phyloP scores from a whole-genome alignment of 2,329 filamentous ascomycete genomes.

The Grosmannia clavigera region DNA sequence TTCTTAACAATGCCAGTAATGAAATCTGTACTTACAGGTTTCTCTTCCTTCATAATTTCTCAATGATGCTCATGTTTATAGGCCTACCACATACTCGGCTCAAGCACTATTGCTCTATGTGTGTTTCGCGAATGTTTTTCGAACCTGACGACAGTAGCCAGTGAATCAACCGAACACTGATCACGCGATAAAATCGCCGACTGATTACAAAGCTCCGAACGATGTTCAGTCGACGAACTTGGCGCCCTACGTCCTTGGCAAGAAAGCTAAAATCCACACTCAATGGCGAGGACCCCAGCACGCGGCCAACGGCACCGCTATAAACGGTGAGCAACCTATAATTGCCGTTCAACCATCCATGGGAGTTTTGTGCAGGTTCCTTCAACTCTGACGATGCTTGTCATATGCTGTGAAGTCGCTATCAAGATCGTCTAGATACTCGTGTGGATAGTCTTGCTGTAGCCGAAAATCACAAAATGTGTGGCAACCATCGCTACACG shows the following conservation, averaged over 20 bases:
- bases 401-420: not conserved
- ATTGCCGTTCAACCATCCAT: not conserved
- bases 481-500: not conserved
- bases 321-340: not conserved
- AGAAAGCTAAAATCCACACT: not conserved
- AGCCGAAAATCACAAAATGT: not conserved
- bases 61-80: not conserved
- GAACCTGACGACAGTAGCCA: not conserved
- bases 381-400: not conserved
- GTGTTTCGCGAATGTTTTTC: not conserved
- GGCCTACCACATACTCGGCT: not conserved
- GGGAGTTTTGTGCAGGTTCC: not conserved
- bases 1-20: not conserved
- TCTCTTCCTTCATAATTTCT: not conserved
- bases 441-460: not conserved
- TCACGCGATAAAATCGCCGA: not conserved
- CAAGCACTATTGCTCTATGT: not conserved
- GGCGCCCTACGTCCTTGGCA: not conserved
- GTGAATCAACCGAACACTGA: not conserved
- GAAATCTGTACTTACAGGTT: not conserved
- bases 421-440: not conserved
- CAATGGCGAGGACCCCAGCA: not conserved
- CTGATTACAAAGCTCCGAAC: not conserved
- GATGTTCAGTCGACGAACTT: not conserved
- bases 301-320: not conserved